Evolutionary conservation across 164 flowering plant species (phyloP).

Genomic region (Houttuynia cordata): DNA sequence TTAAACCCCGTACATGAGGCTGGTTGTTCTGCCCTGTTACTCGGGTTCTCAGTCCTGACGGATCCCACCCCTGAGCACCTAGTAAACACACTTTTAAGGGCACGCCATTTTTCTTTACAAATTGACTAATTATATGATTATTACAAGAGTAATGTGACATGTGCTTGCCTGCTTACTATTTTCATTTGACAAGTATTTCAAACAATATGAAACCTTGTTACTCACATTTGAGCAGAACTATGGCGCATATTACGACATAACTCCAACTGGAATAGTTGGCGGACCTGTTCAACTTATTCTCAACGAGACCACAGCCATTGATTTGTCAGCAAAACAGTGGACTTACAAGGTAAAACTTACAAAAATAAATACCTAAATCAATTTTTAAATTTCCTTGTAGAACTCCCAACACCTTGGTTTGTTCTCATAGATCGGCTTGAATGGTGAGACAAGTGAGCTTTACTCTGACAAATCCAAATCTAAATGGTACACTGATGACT

Average conservation of each 20-base stretch:
- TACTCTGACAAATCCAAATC: constrained; percentile 6
- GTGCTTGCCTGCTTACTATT: too few species aligned
- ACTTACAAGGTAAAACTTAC: constrained; percentile 20
- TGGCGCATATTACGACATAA: constrained; percentile 29
- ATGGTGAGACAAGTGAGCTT: constrained; percentile 23
- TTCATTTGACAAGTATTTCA: too few species aligned
- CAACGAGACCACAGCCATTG: constrained; percentile 22
- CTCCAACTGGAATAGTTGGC: constrained; percentile 22
- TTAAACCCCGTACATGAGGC: too few species aligned
- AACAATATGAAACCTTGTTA: too few species aligned
- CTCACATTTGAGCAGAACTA: constrained; percentile 27
- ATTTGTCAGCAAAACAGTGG: constrained; percentile 45
- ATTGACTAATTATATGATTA: not conserved
- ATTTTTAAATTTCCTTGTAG: not conserved
- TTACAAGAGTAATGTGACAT: too few species aligned
- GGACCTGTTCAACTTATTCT: constrained; percentile 34
- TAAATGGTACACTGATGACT: not conserved
- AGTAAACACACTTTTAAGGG: too few species aligned
- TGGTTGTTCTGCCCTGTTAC: too few species aligned
- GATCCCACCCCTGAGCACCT: too few species aligned
- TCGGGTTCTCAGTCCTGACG: too few species aligned
- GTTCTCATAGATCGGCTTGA: constrained; percentile 18
- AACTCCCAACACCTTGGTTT: not conserved
- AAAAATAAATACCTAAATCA: not conserved
- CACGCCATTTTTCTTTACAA: too few species aligned